These are phyloP conservation scores for Saccharomycopsis sp. DNA, from an alignment of 805 yeast species.

Conservation along the genomic window DNA sequence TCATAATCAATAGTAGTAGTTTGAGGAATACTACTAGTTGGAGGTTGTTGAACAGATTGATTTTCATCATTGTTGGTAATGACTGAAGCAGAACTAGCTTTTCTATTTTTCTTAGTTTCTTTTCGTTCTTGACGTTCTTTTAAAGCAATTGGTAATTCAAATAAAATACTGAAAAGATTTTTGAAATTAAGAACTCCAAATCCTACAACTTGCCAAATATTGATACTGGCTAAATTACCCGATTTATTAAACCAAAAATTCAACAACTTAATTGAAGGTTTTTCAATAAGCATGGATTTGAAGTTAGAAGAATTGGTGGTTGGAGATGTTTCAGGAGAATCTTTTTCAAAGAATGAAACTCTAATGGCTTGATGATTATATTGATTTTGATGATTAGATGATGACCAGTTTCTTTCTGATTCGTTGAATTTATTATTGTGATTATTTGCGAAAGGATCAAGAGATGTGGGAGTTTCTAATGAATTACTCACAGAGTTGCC, in stretches of 20 bases:
- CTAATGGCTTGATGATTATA: constrained; percentile 12
- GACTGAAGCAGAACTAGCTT: constrained; percentile 17
- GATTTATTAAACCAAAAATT: constrained; percentile 73
- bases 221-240: constrained; percentile 65
- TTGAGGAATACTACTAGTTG: neutral
- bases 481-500: constrained; percentile 8
- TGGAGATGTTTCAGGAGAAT: constrained; percentile 1
- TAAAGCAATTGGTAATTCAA: constrained; percentile 60
- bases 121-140: constrained; percentile 64
- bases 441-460: constrained; percentile 11
- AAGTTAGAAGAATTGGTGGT: neutral
- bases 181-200: constrained; percentile 52
- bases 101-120: constrained; percentile 44
- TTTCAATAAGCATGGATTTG: constrained; percentile 14
- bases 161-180: constrained; percentile 68
- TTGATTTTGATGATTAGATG: constrained; percentile 4
- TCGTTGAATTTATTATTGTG: neutral
- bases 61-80: neutral
- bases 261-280: constrained; percentile 34
- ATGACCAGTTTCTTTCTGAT: neutral
- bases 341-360: constrained; percentile 17
- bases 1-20: constrained; percentile 4
- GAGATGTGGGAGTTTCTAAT: constrained; percentile 1
- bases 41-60: neutral
- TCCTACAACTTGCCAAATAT: constrained; percentile 64